These are phyloP conservation scores for Endothia cerciana DNA, from an alignment of 2,329 filamentous ascomycete species.

Conservation along the genomic window DNA sequence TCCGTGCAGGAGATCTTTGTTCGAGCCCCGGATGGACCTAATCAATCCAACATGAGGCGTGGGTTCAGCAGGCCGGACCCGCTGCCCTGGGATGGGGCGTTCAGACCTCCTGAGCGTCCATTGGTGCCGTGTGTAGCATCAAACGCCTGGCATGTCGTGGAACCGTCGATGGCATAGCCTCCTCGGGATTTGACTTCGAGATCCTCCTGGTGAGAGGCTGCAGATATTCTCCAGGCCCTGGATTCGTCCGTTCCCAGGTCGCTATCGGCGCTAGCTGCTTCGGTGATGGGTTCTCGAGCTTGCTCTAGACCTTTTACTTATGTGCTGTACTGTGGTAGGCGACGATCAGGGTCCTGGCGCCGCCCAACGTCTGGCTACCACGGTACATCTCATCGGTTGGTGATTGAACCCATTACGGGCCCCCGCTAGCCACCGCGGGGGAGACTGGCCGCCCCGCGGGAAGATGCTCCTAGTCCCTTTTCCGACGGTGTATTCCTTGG, in stretches of 20 bases:
- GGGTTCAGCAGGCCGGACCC: too few relatives aligned
- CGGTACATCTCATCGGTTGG: not conserved
- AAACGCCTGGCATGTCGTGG: too few relatives aligned
- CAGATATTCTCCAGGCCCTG: not conserved
- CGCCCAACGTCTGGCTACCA: not conserved
- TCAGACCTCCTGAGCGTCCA: too few relatives aligned
- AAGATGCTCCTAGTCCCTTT: not conserved
- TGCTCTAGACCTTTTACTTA: not conserved
- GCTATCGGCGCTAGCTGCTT: conserved; percentile 1
- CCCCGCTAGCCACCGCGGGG: not conserved
- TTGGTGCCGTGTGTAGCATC: too few relatives aligned
- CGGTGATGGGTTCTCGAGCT: not conserved
- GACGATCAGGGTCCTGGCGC: conserved; percentile 15
- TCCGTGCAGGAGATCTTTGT: too few relatives aligned
- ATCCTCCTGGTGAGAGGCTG: too few relatives aligned
- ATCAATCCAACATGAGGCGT: too few relatives aligned
- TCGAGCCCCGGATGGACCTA: not conserved
- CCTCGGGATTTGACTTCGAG: not conserved
- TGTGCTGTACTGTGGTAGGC: not conserved
- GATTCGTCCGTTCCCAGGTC: not conserved
- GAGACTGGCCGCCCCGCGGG: too few relatives aligned
- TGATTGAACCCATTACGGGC: too few relatives aligned
- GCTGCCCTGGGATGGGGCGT: too few relatives aligned
- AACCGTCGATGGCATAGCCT: too few relatives aligned
- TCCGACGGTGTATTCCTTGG: not conserved